Percentiles rank a stretch among this genome's conserved stretches.
Evolutionary conservation across 208 protist genomes (phyloP).

Genomic region (Polymyxa betae): DNA sequence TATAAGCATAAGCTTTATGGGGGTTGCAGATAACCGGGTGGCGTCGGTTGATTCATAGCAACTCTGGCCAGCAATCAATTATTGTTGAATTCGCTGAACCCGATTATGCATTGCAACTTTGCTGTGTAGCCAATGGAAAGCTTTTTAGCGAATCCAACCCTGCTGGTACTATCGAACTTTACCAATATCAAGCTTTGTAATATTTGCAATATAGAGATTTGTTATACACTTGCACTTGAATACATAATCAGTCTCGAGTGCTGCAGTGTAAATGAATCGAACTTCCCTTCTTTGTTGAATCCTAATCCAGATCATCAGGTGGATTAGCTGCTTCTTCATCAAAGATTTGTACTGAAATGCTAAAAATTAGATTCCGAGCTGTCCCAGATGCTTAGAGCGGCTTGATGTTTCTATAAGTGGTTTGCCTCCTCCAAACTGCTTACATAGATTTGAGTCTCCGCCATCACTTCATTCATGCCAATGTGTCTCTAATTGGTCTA

Average conservation of each 20-base stretch:
- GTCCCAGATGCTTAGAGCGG: constrained; percentile 20
- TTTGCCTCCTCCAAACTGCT: background rate
- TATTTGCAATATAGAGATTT: constrained; percentile 19
- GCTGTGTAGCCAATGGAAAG: background rate
- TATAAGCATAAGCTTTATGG: too few relatives aligned
- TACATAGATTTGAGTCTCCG: background rate
- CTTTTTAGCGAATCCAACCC: background rate
- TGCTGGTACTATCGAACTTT: background rate
- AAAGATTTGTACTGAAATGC: background rate
- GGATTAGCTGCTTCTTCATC: background rate
- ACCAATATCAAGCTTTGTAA: background rate
- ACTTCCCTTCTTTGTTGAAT: background rate
- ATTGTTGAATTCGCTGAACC: background rate
- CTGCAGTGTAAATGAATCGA: background rate
- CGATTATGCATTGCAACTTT: background rate
- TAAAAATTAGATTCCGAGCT: background rate
- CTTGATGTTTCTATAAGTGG: background rate
- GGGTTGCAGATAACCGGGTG: background rate
- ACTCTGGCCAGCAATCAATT: background rate
- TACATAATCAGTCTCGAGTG: background rate
- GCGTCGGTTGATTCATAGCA: background rate
- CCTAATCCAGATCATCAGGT: background rate
- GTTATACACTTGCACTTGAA: background rate
- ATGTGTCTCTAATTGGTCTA: constrained; percentile 26
- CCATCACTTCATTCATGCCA: background rate